Conservation (phyloP, 139 green algal genomes). For the Chlorella sp. region DNA sequence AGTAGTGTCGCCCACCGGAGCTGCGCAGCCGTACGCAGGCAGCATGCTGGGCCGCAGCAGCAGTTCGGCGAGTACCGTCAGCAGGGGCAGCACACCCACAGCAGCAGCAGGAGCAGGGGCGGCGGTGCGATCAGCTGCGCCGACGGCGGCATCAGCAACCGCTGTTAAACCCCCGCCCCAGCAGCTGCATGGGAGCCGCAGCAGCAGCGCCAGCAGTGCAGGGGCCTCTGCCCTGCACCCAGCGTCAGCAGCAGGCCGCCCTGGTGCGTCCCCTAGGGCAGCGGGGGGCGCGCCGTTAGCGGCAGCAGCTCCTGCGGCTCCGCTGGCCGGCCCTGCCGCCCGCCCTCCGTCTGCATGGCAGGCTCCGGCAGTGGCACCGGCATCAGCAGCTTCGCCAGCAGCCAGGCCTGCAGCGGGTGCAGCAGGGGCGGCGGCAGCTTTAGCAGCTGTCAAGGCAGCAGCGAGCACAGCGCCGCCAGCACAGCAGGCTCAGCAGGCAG, state of each 20-base stretch:
- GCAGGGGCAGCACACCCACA: not conserved
- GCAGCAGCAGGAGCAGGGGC: not conserved
- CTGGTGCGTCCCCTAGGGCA: too few species aligned
- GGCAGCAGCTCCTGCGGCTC: too few species aligned
- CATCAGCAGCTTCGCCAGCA: not conserved
- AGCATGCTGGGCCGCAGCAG: not conserved
- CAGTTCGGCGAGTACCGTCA: not conserved
- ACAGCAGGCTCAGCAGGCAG: not conserved
- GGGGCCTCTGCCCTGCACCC: too few species aligned
- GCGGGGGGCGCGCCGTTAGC: too few species aligned
- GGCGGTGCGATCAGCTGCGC: not conserved
- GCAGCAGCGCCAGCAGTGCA: too few species aligned
- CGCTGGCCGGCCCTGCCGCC: too few species aligned
- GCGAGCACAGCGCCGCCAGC: not conserved
- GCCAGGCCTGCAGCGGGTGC: not conserved
- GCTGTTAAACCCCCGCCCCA: too few species aligned
- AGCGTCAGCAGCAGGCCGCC: too few species aligned
- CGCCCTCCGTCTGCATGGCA: too few species aligned
- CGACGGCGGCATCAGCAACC: too few species aligned
- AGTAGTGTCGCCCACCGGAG: too few species aligned
- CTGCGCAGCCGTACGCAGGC: not conserved
- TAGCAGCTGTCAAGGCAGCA: not conserved
- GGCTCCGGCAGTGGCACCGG: not conserved
- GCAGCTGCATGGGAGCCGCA: too few species aligned
- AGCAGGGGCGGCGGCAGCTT: not conserved